These are phyloP conservation scores for Apodospora peruviana DNA, from an alignment of 495 filamentous ascomycete genomes.

Conservation along the genomic window DNA sequence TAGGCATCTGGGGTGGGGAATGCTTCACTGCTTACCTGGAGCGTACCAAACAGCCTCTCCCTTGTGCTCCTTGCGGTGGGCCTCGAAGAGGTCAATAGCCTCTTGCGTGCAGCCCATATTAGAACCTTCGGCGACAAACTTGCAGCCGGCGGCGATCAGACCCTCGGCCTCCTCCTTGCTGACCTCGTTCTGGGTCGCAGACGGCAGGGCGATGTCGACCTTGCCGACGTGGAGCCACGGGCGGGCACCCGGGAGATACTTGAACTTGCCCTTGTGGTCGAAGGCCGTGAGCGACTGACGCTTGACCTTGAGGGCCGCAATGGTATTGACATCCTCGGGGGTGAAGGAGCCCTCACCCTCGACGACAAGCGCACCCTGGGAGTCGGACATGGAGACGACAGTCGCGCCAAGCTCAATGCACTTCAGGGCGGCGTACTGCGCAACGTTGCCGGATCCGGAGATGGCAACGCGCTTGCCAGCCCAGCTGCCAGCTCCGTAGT, in stretches of 20 bases:
- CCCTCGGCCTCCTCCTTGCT: slow-evolving; percentile 79
- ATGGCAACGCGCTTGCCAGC: slow-evolving; percentile 90
- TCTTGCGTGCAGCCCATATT: slow-evolving; percentile 99
- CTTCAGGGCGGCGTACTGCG: slow-evolving; percentile 96
- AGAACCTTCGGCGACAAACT: slow-evolving; percentile 92
- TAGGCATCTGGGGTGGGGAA: neutral
- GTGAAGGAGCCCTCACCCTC: slow-evolving; percentile 61
- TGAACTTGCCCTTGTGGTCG: slow-evolving; percentile 58
- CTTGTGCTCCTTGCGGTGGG: slow-evolving; percentile 62
- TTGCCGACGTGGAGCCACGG: slow-evolving; percentile 86
- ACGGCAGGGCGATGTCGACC: slow-evolving; percentile 88
- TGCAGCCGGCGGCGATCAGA: slow-evolving; percentile 67
- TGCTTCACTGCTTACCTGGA: slow-evolving; percentile 51
- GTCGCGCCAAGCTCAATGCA: slow-evolving; percentile 91
- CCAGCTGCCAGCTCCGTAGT: slow-evolving; percentile 84
- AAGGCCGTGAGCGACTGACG: slow-evolving; percentile 72
- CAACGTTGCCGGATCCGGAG: slow-evolving; percentile 96
- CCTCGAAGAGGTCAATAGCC: slow-evolving; percentile 92
- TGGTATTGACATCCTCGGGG: slow-evolving; percentile 67
- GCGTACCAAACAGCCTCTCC: slow-evolving; percentile 84
- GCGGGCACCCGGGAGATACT: slow-evolving; percentile 80
- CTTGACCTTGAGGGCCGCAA: slow-evolving; percentile 79
- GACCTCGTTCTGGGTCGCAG: slow-evolving; percentile 96
- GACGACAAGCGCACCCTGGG: slow-evolving; percentile 75
- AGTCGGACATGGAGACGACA: slow-evolving; percentile 92